Conservation (phyloP, 345 rosid genomes). For the Aethionema arabicum region DNA sequence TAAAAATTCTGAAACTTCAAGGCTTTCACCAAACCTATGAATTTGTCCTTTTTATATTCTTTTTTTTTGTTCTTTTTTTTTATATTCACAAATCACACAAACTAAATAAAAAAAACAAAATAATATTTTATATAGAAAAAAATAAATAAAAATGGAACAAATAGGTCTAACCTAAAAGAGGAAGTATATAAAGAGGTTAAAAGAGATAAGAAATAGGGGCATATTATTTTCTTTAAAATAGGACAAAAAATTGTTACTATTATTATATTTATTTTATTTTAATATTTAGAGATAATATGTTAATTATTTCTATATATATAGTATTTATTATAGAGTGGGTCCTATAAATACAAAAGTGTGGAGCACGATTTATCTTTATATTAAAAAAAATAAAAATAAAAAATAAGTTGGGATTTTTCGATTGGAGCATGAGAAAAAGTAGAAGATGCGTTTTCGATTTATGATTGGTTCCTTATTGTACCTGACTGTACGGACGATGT, state of each 20-base stretch:
- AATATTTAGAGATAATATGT: neutral
- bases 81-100: no score
- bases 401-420: slow-evolving; percentile 17
- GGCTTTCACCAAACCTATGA: no score
- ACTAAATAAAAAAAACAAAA: no score
- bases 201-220: slow-evolving; percentile 23
- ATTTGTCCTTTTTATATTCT: no score
- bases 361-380: slow-evolving; percentile 36
- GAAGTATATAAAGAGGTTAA: slow-evolving; percentile 32
- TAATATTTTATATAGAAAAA: slow-evolving; percentile 22
- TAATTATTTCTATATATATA: neutral
- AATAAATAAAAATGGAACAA: slow-evolving; percentile 2
- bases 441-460: slow-evolving; percentile 46
- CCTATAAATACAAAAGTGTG: slow-evolving; percentile 34
- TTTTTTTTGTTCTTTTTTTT: no score
- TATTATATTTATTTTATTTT: slow-evolving; percentile 8
- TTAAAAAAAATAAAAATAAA: slow-evolving; percentile 11
- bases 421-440: slow-evolving; percentile 36
- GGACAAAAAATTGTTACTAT: slow-evolving; percentile 18
- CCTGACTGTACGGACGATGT: slow-evolving; percentile 49
- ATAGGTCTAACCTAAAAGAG: slow-evolving; percentile 31
- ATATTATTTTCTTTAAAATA: neutral
- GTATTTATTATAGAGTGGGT: slow-evolving; percentile 8
- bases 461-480: slow-evolving; percentile 44
- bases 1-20: no score